Evolutionary conservation across 2,329 filamentous ascomycete species (phyloP).

Genomic region (Hirsutella rhossiliensis): DNA sequence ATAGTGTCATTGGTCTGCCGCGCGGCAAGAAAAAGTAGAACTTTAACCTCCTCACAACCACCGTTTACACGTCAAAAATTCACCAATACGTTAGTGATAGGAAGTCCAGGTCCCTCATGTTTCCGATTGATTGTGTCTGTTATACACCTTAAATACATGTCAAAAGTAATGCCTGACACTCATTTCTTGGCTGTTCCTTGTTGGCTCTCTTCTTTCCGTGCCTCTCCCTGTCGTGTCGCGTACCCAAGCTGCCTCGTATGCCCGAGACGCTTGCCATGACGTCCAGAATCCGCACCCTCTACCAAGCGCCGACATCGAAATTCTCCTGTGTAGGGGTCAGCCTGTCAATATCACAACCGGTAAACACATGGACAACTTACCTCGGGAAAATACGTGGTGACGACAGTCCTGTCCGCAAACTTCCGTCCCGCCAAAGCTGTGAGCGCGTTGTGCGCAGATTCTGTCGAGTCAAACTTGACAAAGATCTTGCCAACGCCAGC

Average conservation of each 20-base stretch:
- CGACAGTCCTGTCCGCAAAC: conserved; percentile 91
- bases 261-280: not conserved
- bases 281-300: conserved; percentile 17
- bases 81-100: too few species aligned
- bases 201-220: too few species aligned
- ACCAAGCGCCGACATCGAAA: conserved; percentile 88
- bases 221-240: too few species aligned
- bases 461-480: conserved; percentile 76
- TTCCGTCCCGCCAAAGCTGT: conserved; percentile 87
- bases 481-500: conserved; percentile 95
- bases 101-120: not conserved
- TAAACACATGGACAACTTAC: conserved; percentile 29
- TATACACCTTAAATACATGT: not conserved
- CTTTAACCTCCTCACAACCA: too few species aligned
- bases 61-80: too few species aligned
- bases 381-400: conserved; percentile 94
- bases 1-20: too few species aligned
- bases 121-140: not conserved
- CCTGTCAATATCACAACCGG: not conserved
- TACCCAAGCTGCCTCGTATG: too few species aligned
- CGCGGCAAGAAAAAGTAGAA: too few species aligned
- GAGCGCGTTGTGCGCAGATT: conserved; percentile 73
- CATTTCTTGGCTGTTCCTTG: too few species aligned
- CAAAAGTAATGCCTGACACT: too few species aligned
- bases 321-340: conserved; percentile 57